Evolutionary conservation across 148 eudicot genomes (phyloP).

Genomic region (Spergularia marina): DNA sequence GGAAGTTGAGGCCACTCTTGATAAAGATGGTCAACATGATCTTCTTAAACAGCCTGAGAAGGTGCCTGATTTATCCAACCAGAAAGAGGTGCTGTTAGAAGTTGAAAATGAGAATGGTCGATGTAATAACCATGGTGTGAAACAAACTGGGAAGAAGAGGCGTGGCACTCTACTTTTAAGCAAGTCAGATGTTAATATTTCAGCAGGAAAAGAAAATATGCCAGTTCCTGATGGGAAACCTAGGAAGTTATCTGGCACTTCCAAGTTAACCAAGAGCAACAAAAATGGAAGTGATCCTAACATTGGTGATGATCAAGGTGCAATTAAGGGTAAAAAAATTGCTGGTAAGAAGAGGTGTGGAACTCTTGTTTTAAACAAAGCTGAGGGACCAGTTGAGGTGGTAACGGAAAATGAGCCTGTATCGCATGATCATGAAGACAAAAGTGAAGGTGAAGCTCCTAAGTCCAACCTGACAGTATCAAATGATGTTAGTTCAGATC

Average conservation of each 20-base stretch:
- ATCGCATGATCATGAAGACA: conserved; percentile 14
- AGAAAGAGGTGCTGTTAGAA: conserved; percentile 1
- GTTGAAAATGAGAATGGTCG: neutral
- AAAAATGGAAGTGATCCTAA: neutral
- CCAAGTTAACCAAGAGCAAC: neutral
- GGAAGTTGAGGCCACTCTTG: conserved; percentile 41
- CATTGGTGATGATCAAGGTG: conserved; percentile 21
- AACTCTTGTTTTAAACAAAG: conserved; percentile 27
- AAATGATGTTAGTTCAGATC: conserved; percentile 18
- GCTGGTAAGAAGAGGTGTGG: conserved; percentile 29
- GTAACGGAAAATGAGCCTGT: conserved; percentile 53
- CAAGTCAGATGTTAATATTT: conserved; percentile 31
- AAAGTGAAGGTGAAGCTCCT: conserved; percentile 30
- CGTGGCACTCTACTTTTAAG: conserved; percentile 26
- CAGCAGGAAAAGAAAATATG: conserved; percentile 48
- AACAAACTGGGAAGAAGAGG: conserved; percentile 29
- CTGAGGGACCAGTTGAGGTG: conserved; percentile 31
- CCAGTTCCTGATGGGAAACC: conserved; percentile 26
- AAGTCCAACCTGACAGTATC: conserved; percentile 23
- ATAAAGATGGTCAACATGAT: conserved; percentile 7
- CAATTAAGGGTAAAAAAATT: conserved; percentile 29
- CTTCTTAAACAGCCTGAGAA: conserved; percentile 16
- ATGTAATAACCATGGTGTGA: conserved; percentile 24
- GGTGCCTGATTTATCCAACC: neutral
- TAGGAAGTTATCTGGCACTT: conserved; percentile 15